Percentiles rank a stretch among this genome's conserved stretches.
Evolutionary conservation across 441 rosid species (phyloP).

Genomic region (Syzygium syzygioides): DNA sequence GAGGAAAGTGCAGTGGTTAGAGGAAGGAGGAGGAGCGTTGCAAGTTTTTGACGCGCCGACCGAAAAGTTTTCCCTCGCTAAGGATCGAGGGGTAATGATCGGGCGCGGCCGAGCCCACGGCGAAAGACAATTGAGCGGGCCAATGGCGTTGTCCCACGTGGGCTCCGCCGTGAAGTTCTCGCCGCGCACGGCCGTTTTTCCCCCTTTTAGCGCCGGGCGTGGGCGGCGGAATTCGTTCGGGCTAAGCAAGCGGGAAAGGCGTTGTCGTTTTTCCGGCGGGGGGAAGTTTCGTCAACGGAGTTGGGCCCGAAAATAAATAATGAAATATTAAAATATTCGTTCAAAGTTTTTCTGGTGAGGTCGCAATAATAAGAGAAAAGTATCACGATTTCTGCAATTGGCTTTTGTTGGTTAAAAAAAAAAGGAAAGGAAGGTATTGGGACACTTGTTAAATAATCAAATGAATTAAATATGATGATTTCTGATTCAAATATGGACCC

Average conservation of each 20-base stretch:
- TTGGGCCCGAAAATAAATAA: neutral
- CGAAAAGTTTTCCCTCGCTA: neutral
- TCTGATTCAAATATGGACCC: neutral
- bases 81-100: neutral
- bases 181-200: neutral
- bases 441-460: neutral
- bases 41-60: neutral
- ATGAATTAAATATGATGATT: neutral
- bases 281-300: neutral
- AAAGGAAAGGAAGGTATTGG: neutral
- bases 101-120: neutral
- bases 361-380: neutral
- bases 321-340: neutral
- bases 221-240: neutral
- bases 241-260: neutral
- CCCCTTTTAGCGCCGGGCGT: neutral
- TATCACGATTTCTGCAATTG: neutral
- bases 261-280: neutral
- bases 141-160: neutral
- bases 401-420: neutral
- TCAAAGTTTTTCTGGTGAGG: neutral
- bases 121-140: fast-evolving
- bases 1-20: neutral
- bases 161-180: fast-evolving
- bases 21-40: neutral